Conservation (phyloP, 331 rosid genomes). For the Cucumis variabilis region DNA sequence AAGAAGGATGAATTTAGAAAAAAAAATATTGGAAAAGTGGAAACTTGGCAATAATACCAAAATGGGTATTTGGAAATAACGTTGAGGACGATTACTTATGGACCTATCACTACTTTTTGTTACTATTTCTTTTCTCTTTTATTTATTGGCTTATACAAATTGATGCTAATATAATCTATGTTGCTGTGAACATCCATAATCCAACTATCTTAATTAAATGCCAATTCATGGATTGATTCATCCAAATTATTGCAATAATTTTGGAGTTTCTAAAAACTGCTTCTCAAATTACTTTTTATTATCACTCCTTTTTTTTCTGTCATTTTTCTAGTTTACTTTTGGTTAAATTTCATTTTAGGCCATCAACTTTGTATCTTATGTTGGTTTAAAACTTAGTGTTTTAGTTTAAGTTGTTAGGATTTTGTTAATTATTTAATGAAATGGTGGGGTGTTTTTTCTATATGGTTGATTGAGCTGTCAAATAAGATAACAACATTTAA, state of each 20-base stretch:
- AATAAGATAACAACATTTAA: no score
- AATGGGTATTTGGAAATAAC: constrained; percentile 13
- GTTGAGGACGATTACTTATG: constrained; percentile 5
- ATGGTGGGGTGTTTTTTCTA: no score
- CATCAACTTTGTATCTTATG: no score
- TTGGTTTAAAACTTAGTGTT: no score
- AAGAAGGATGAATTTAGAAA: not conserved
- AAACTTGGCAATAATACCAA: constrained; percentile 5
- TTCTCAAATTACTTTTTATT: no score
- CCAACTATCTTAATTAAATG: not conserved
- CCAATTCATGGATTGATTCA: not conserved
- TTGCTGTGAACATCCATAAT: not conserved
- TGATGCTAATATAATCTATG: not conserved
- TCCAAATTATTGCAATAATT: not conserved
- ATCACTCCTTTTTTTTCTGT: no score
- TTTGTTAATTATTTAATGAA: no score
- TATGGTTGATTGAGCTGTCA: no score
- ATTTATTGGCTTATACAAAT: not conserved
- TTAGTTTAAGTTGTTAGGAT: no score
- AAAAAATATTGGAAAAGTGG: constrained; percentile 3
- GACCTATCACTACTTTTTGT: not conserved
- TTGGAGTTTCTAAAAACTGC: not conserved
- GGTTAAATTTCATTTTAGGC: no score
- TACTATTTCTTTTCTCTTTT: not conserved
- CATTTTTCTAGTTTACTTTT: no score